A percentile compares a stretch with the other conserved stretches of the same genome.
Evolutionary conservation across 2,329 filamentous ascomycete species (phyloP).

Genomic region (Catunica adiposa): DNA sequence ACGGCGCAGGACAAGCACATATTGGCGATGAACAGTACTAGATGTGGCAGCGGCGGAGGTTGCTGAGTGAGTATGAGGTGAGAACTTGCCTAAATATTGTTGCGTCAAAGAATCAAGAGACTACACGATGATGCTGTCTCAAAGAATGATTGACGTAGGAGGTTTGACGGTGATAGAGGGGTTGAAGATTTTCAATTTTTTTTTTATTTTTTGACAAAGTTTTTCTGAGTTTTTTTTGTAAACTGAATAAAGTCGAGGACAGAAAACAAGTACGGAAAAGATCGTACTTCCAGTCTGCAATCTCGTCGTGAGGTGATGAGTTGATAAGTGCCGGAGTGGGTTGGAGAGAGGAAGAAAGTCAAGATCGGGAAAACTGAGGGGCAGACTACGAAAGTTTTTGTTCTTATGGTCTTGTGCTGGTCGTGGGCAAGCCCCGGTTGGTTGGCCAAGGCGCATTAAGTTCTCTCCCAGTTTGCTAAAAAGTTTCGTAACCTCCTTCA

Average conservation of each 20-base stretch:
- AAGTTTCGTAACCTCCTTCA: neutral
- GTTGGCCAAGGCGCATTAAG: neutral
- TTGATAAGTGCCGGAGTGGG: conserved; percentile 28
- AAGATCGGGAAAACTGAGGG: conserved; percentile 17
- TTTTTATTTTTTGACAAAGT: conserved; percentile 29
- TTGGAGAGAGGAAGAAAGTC: conserved; percentile 26
- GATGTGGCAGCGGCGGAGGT: too few relatives aligned
- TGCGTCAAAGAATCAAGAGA: conserved; percentile 10
- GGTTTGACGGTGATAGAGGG: conserved; percentile 24
- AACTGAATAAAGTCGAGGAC: conserved; percentile 36
- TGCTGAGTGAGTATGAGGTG: neutral
- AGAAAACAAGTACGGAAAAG: conserved; percentile 39
- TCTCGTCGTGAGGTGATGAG: conserved; percentile 29
- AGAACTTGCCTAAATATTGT: neutral
- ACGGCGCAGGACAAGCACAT: too few relatives aligned
- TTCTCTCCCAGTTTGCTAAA: neutral
- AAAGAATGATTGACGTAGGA: conserved; percentile 4
- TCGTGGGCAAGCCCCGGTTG: neutral
- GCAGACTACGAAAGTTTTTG: conserved; percentile 6
- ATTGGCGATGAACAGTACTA: too few relatives aligned
- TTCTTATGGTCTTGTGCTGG: neutral
- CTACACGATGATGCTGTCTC: conserved; percentile 12
- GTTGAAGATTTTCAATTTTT: conserved; percentile 45
- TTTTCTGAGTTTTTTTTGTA: conserved; percentile 15
- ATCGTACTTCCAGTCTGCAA: conserved; percentile 40